Conservation (phyloP, 179 eudicot genomes). For the Silene noctiflora region DNA sequence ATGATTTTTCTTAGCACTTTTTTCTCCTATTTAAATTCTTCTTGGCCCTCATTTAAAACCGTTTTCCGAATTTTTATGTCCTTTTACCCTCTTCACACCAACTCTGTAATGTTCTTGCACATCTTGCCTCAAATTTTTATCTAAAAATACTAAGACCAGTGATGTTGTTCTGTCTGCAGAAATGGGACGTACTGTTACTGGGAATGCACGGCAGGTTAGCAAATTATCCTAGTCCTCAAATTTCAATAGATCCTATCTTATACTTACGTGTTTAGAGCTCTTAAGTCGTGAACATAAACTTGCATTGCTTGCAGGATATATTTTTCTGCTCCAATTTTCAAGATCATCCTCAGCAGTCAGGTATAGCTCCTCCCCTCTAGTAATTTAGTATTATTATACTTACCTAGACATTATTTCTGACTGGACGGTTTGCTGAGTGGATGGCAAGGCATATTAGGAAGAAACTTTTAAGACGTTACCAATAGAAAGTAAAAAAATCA, state of each 20-base stretch:
- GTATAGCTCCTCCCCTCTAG: slow-evolving; percentile 32
- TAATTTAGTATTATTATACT: too few relatives aligned
- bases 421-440: not conserved
- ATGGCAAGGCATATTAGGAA: not conserved
- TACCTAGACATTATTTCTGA: not conserved
- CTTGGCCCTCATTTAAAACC: too few relatives aligned
- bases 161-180: slow-evolving; percentile 48
- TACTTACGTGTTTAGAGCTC: too few relatives aligned
- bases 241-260: not conserved
- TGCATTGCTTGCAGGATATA: slow-evolving; percentile 49
- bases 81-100: not conserved
- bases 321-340: slow-evolving; percentile 52
- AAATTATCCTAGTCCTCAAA: not conserved
- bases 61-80: not conserved
- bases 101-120: too few relatives aligned
- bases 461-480: too few relatives aligned
- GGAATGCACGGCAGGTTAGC: slow-evolving; percentile 52
- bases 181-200: slow-evolving; percentile 41
- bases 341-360: slow-evolving; percentile 62
- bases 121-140: not conserved
- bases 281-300: slow-evolving; percentile 15
- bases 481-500: too few relatives aligned
- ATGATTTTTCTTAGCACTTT: too few relatives aligned
- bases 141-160: not conserved
- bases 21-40: too few relatives aligned